Evolutionary conservation across 2,329 filamentous ascomycete genomes (phyloP).

Genomic region (Ploettnerulaceae sp.): DNA sequence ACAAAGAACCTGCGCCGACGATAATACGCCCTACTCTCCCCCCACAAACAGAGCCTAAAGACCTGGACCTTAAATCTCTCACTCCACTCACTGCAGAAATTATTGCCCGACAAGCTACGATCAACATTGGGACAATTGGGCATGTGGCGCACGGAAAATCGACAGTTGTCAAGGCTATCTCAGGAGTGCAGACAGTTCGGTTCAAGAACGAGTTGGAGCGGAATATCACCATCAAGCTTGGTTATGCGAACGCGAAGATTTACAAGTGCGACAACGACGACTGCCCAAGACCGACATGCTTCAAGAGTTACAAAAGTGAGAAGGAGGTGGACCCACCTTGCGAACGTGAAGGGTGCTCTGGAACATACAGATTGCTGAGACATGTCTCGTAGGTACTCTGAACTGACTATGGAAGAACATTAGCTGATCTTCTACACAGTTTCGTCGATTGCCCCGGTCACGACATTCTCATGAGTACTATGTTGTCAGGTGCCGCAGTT

Average conservation of each 20-base stretch:
- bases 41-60: slow-evolving; percentile 87
- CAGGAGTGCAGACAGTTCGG: slow-evolving; percentile 94
- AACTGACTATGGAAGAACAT: background rate
- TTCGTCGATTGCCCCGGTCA: slow-evolving; percentile 99
- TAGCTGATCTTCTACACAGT: slow-evolving; percentile 43
- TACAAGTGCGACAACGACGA: slow-evolving; percentile 94
- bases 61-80: slow-evolving; percentile 75
- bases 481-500: slow-evolving; percentile 98
- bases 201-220: slow-evolving; percentile 99
- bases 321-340: slow-evolving; percentile 97
- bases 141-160: slow-evolving; percentile 99
- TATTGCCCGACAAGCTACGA: slow-evolving; percentile 94
- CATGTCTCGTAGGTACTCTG: slow-evolving; percentile 75
- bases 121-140: slow-evolving; percentile 98
- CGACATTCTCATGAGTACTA: slow-evolving; percentile 99
- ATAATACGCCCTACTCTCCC: slow-evolving; percentile 64
- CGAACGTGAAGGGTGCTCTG: slow-evolving; percentile 85
- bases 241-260: slow-evolving; percentile 98
- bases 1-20: slow-evolving; percentile 49
- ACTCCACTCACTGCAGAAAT: slow-evolving; percentile 91
- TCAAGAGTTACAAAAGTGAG: slow-evolving; percentile 95
- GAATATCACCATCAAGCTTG: slow-evolving; percentile 99
- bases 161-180: slow-evolving; percentile 98
- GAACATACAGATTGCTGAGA: slow-evolving; percentile 81
- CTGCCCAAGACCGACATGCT: slow-evolving; percentile 93